phyloP scores from a whole-genome alignment of 2,329 filamentous ascomycete species.

The Phialemonium atrogriseum region DNA sequence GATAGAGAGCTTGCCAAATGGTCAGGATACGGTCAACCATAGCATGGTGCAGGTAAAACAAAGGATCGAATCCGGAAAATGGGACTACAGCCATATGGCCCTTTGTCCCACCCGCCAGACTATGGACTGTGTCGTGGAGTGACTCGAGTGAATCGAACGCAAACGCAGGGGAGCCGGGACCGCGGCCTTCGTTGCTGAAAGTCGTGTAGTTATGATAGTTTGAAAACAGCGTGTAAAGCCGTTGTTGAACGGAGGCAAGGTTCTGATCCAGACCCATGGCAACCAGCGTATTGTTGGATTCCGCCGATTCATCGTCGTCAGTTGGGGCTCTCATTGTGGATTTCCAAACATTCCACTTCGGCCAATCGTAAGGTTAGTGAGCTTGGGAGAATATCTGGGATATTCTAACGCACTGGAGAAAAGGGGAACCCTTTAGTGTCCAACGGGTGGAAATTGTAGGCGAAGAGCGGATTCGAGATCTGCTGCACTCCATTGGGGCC shows the following conservation, averaged over 20 bases:
- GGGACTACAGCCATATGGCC: slow-evolving; percentile 65
- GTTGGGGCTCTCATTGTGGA: slow-evolving; percentile 51
- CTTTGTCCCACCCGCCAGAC: slow-evolving; percentile 43
- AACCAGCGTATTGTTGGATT: slow-evolving; percentile 52
- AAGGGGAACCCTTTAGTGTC: slow-evolving; percentile 20
- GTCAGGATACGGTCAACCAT: slow-evolving; percentile 70
- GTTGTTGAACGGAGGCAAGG: slow-evolving; percentile 46
- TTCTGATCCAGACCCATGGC: slow-evolving; percentile 43
- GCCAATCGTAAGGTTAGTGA: not conserved
- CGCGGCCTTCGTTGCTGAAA: slow-evolving; percentile 63
- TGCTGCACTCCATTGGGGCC: slow-evolving; percentile 47
- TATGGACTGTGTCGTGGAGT: slow-evolving; percentile 56
- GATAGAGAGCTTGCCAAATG: slow-evolving; percentile 70
- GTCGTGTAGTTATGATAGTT: slow-evolving; percentile 59
- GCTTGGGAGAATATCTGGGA: not conserved
- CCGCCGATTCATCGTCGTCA: slow-evolving; percentile 27
- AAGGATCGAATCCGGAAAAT: slow-evolving; percentile 69
- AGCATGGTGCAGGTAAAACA: slow-evolving; percentile 70
- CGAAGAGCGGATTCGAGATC: slow-evolving; percentile 55
- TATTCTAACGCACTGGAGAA: slow-evolving; percentile 1
- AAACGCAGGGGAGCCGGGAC: slow-evolving; percentile 33
- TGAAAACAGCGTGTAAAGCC: slow-evolving; percentile 60
- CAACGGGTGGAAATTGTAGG: slow-evolving; percentile 52
- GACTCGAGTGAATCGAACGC: slow-evolving; percentile 58
- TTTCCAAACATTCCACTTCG: slow-evolving; percentile 49